Evolutionary conservation across 164 flowering plant genomes (phyloP).

Genomic region (Magnolia kwangsiensis): DNA sequence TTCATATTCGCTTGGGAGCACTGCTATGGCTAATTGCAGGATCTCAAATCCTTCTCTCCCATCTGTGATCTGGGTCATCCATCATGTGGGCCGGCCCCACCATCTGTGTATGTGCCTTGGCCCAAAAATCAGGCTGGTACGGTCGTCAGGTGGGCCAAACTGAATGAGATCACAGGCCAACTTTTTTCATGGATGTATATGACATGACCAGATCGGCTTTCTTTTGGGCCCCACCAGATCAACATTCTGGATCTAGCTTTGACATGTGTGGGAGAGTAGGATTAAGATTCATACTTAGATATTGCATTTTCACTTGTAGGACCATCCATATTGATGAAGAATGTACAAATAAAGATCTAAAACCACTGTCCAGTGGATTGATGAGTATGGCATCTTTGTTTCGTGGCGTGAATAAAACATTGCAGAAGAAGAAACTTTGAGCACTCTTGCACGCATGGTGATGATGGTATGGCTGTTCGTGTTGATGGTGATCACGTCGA

Average conservation of each 20-base stretch:
- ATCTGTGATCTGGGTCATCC: background rate
- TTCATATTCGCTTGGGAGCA: background rate
- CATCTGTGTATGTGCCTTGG: background rate
- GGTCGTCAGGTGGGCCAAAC: too few relatives aligned
- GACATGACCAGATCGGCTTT: too few relatives aligned
- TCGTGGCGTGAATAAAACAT: constrained; percentile 3
- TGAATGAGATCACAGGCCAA: too few relatives aligned
- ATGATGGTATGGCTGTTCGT: constrained; percentile 82
- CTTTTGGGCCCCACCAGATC: too few relatives aligned
- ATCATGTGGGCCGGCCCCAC: background rate
- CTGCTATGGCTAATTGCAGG: background rate
- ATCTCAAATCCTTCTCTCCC: background rate
- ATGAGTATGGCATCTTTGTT: background rate
- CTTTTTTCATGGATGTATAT: too few relatives aligned
- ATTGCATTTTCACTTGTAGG: background rate
- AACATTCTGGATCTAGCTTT: too few relatives aligned
- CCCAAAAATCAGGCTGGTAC: background rate
- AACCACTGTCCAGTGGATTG: background rate
- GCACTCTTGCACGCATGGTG: constrained; percentile 63
- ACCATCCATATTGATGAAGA: background rate
- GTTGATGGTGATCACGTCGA: constrained; percentile 64
- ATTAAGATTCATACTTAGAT: background rate
- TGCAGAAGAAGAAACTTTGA: constrained; percentile 64
- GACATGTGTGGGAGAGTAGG: too few relatives aligned
- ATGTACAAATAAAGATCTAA: background rate